phyloP scores from a whole-genome alignment of 2,329 filamentous ascomycete genomes.

The Exophiala alcalophila region DNA sequence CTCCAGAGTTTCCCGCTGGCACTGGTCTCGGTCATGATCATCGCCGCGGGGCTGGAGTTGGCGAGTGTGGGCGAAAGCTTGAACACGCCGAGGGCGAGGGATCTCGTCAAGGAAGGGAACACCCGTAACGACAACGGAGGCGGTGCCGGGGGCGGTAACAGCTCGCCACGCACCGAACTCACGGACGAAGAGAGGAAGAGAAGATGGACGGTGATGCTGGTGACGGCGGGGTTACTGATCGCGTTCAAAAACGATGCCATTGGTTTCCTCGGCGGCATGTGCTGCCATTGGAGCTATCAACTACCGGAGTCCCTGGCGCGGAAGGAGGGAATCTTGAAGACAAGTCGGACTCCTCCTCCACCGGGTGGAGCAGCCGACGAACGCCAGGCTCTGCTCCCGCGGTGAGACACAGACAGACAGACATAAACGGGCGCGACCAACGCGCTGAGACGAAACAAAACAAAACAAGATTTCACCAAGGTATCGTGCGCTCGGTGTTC shows the following conservation, averaged over 20 bases:
- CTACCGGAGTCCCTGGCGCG: slow-evolving; percentile 31
- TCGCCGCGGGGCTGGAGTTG: slow-evolving; percentile 84
- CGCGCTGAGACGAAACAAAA: no score
- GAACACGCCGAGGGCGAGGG: slow-evolving; percentile 67
- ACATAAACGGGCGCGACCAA: no score
- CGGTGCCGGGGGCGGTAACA: no score
- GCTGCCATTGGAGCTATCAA: slow-evolving; percentile 70
- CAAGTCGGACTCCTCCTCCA: neutral
- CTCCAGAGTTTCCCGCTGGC: slow-evolving; percentile 71
- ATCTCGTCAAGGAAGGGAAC: slow-evolving; percentile 52
- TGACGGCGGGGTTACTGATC: slow-evolving; percentile 76
- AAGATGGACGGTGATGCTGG: slow-evolving; percentile 85
- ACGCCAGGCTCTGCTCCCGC: slow-evolving; percentile 17
- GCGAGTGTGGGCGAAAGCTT: slow-evolving; percentile 80
- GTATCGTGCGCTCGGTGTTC: slow-evolving; percentile 17
- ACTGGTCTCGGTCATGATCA: slow-evolving; percentile 80
- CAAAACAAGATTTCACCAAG: slow-evolving; percentile 19
- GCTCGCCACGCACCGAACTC: slow-evolving; percentile 3
- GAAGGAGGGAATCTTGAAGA: slow-evolving; percentile 3
- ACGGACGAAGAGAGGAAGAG: slow-evolving; percentile 59
- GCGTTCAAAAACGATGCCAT: slow-evolving; percentile 89
- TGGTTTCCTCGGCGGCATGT: slow-evolving; percentile 77
- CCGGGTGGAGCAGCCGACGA: slow-evolving; percentile 16
- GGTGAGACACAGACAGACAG: neutral
- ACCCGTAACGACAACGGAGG: no score